Base-by-base conservation (phyloP, 805 yeast species). In the Suhomyces sp. region DNA sequence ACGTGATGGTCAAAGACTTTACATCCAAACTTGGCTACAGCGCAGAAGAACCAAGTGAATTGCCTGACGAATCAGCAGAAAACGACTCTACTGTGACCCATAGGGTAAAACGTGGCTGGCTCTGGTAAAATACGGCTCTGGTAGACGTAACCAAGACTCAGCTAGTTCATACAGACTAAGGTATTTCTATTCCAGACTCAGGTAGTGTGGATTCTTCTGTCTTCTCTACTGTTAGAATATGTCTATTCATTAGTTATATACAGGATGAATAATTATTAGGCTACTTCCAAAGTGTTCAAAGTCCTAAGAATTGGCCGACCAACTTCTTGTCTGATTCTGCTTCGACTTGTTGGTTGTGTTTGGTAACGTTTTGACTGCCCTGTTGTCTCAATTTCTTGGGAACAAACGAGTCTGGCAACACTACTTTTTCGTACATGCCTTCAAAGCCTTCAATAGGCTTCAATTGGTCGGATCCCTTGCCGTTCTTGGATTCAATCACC, bases 381-480 rank as follows among this genome's bases (percentile, higher is more conserved):
- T 53, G 50, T 55, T 63, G 59, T 63, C 70, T 67, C 51, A 59
- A 51, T 10, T 57, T 58, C 19, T 60, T 51, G 22, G 72, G 60
- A n/a, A 72, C 71, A 61, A 67, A 79, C 45, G 64, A 68, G 65
- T 69, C 77, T 52, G 75, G 77, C 59, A 73, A 65, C 29, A 58
- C 57, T 51, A 69, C 84, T 67, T 58, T 79, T 57, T 76, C 74
- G 54, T 78, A 74, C 54, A 87, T 72, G 22, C 97, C 97, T 44
- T 80, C 90, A 63, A 86, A 90, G 1, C 91, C 87, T 31, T 77
- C 80, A 41, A 85, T 79, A 12, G 93, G 91, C 63, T 85, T 87
- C 48, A 71, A 64, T 47, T 72, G 70, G 67, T 90, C 93, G 1
- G 96, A 86, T 8, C 96, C 94, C 19, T 70, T 65, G 15, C 75